phyloP scores from a whole-genome alignment of 768 basidiomycete species.

The Lactarius trivialis region DNA sequence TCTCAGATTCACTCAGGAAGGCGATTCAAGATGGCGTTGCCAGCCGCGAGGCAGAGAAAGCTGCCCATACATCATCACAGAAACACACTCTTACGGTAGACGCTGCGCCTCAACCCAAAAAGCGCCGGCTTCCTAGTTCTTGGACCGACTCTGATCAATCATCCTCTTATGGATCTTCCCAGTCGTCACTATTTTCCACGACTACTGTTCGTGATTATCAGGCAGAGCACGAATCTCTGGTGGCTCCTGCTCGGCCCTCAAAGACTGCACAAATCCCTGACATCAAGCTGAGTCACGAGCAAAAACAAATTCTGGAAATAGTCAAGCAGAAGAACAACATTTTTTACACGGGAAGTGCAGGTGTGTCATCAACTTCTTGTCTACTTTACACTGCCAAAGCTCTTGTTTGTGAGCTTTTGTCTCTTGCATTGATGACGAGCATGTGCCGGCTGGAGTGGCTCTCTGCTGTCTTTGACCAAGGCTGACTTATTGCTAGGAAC shows the following conservation, averaged over 20 bases:
- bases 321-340: constrained; percentile 68
- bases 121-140: constrained; percentile 20
- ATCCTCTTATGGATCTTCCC: neutral
- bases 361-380: constrained; percentile 39
- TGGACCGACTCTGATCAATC: constrained; percentile 9
- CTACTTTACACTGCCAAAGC: neutral
- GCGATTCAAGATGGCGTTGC: constrained; percentile 23
- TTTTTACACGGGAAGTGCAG: constrained; percentile 97
- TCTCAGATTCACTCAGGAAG: constrained; percentile 22
- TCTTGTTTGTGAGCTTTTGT: constrained; percentile 8
- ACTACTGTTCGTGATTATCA: neutral
- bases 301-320: constrained; percentile 73
- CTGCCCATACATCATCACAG: constrained; percentile 12
- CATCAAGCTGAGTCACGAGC: constrained; percentile 76
- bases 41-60: constrained; percentile 14
- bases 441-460: neutral
- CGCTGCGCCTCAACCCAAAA: constrained; percentile 4
- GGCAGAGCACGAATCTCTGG: constrained; percentile 15
- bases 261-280: constrained; percentile 25
- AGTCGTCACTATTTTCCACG: constrained; percentile 1
- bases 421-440: neutral
- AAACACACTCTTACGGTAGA: constrained; percentile 23
- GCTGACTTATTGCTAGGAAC: constrained; percentile 52
- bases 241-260: constrained; percentile 28
- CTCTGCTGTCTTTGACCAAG: neutral